Percentiles rank a stretch among this genome's conserved stretches.
phyloP scores from a whole-genome alignment of 2,329 filamentous ascomycete genomes.

The Aureobasidium zeae region DNA sequence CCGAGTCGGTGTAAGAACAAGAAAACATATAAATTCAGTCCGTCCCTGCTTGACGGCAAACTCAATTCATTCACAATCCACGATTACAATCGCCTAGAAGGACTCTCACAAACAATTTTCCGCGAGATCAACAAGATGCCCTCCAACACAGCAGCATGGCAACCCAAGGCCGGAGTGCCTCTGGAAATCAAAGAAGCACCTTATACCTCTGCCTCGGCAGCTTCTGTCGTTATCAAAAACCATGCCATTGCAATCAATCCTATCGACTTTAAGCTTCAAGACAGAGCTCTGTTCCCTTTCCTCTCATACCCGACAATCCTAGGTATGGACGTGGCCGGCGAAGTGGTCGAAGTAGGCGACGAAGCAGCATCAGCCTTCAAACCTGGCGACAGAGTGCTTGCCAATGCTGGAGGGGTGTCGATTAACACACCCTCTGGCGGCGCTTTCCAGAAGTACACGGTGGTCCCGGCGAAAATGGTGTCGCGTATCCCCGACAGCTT shows the following conservation, averaged over 20 bases:
- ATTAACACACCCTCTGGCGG: slow-evolving; percentile 2
- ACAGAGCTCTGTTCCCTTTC: slow-evolving; percentile 16
- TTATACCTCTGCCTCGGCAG: slow-evolving; percentile 18
- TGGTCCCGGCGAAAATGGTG: slow-evolving; percentile 26
- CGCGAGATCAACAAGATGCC: slow-evolving; percentile 7
- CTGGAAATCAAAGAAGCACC: slow-evolving; percentile 20
- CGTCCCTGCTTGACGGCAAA: too few species aligned
- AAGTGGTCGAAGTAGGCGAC: slow-evolving; percentile 27
- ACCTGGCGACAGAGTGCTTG: slow-evolving; percentile 30
- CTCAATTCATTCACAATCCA: too few species aligned
- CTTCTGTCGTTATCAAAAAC: slow-evolving; percentile 30
- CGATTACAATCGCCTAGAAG: too few species aligned
- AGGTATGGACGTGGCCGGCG: slow-evolving; percentile 24
- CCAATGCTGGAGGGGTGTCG: neutral
- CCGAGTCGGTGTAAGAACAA: too few species aligned
- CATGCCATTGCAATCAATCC: slow-evolving; percentile 33
- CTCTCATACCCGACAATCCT: slow-evolving; percentile 24
- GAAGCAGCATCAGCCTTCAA: slow-evolving; percentile 21
- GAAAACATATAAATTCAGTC: too few species aligned
- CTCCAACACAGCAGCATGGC: slow-evolving; percentile 22
- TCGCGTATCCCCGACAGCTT: slow-evolving; percentile 33
- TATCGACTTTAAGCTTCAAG: slow-evolving; percentile 31
- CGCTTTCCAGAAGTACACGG: slow-evolving; percentile 29
- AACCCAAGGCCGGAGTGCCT: slow-evolving; percentile 18
- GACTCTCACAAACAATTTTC: too few species aligned